Evolutionary conservation across 1,284 basidiomycete genomes (phyloP).

Genomic region (Marasmius tenuissimus): DNA sequence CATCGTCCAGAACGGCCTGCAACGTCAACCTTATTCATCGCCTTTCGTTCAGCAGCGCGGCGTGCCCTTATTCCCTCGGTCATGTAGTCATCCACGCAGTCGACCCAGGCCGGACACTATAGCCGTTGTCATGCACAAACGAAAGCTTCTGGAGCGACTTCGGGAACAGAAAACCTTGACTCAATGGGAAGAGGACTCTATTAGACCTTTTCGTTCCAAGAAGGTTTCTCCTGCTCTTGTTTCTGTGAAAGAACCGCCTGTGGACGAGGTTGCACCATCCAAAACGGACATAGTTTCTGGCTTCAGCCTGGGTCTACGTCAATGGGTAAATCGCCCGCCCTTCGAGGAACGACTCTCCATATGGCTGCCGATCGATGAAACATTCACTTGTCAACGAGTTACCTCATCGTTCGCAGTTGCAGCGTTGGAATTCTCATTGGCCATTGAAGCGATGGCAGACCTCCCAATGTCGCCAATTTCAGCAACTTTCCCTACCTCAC

Average conservation of each 20-base stretch:
- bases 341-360: conserved; percentile 70
- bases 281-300: conserved; percentile 37
- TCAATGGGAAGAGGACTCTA: conserved; percentile 44
- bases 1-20: conserved; percentile 41
- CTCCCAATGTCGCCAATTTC: conserved; percentile 18
- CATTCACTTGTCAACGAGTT: conserved; percentile 40
- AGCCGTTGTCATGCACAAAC: conserved; percentile 48
- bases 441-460: conserved; percentile 59
- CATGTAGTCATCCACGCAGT: conserved; percentile 43
- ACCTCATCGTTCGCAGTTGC: conserved; percentile 59
- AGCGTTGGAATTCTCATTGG: conserved; percentile 68
- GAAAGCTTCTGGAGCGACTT: conserved; percentile 47
- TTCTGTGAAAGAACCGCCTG: conserved; percentile 19
- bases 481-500: conserved; percentile 7
- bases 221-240: conserved; percentile 29
- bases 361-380: conserved; percentile 45
- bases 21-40: conserved; percentile 40
- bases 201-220: conserved; percentile 44
- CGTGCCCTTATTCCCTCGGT: conserved; percentile 62
- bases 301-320: conserved; percentile 56
- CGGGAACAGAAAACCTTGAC: conserved; percentile 34
- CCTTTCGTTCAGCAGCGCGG: conserved; percentile 49
- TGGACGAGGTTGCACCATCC: conserved; percentile 50
- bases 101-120: conserved; percentile 42
- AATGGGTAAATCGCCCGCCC: conserved; percentile 69